Percentiles rank a stretch among this genome's conserved stretches.
These are phyloP conservation scores for Stipa capillata DNA, from an alignment of 176 grass and related monocot species.

Conservation along the genomic window DNA sequence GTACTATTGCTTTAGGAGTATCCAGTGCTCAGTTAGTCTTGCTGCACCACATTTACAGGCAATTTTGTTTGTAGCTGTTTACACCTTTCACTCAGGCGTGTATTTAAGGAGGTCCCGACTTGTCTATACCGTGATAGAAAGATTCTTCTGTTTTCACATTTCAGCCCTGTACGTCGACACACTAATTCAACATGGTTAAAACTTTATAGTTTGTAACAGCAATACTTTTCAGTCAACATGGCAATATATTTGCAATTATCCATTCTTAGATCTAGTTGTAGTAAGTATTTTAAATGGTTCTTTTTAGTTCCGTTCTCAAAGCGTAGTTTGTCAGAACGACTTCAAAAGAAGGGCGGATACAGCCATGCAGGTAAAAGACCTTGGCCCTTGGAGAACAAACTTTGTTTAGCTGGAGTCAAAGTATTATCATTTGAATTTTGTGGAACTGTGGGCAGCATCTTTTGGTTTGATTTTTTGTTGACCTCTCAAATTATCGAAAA, in stretches of 20 bases:
- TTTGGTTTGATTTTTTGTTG: neutral
- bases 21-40: slow-evolving; percentile 11
- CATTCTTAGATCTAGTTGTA: neutral
- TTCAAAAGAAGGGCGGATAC: neutral
- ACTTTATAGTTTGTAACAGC: neutral
- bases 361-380: neutral
- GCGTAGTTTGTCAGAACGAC: too few species aligned
- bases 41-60: neutral
- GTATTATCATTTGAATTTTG: too few species aligned
- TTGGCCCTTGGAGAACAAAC: neutral
- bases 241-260: neutral
- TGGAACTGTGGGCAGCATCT: neutral
- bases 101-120: slow-evolving; percentile 19
- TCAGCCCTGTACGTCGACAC: slow-evolving; percentile 13
- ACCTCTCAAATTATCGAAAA: neutral
- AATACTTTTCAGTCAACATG: too few species aligned
- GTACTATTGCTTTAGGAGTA: slow-evolving; percentile 25
- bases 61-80: slow-evolving; percentile 20
- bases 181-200: neutral
- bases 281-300: too few species aligned
- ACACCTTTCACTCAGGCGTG: slow-evolving; percentile 16
- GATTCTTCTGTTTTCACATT: neutral
- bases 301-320: too few species aligned
- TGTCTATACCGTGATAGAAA: slow-evolving; percentile 14
- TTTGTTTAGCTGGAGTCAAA: neutral